Evolutionary conservation across 352 stramenopile genomes (phyloP).

Genomic region (Phytophthora boehmeriae): DNA sequence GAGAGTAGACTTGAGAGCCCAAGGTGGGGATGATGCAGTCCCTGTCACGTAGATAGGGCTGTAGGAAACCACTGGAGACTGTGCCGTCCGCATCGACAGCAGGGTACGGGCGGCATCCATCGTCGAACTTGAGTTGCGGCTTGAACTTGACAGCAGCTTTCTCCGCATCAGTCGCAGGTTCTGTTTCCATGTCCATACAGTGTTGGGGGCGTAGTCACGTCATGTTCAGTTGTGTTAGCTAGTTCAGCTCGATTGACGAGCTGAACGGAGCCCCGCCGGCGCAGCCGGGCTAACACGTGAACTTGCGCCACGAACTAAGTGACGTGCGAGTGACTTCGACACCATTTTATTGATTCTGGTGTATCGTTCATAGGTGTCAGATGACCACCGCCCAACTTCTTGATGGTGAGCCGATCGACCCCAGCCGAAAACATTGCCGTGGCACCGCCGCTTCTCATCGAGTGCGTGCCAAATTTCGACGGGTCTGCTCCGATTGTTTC

Average conservation of each 20-base stretch:
- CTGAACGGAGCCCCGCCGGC: background rate
- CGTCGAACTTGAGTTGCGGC: too few relatives aligned
- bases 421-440: background rate
- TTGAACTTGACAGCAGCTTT: too few relatives aligned
- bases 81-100: too few relatives aligned
- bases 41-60: too few relatives aligned
- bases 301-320: background rate
- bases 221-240: background rate
- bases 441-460: conserved; percentile 9
- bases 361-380: background rate
- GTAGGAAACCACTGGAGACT: too few relatives aligned
- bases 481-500: background rate
- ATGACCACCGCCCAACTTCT: background rate
- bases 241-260: background rate
- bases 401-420: conserved; percentile 1
- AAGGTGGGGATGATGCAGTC: too few relatives aligned
- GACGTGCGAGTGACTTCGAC: background rate
- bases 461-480: background rate
- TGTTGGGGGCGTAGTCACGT: background rate
- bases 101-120: too few relatives aligned
- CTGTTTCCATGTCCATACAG: too few relatives aligned
- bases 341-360: background rate
- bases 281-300: background rate
- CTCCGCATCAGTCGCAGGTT: too few relatives aligned
- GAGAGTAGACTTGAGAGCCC: too few relatives aligned